A percentile compares a stretch with the other conserved stretches of the same genome.
These are phyloP conservation scores for Cylindrotheca closterium DNA, from an alignment of 108 stramenopile genomes.

Conservation along the genomic window DNA sequence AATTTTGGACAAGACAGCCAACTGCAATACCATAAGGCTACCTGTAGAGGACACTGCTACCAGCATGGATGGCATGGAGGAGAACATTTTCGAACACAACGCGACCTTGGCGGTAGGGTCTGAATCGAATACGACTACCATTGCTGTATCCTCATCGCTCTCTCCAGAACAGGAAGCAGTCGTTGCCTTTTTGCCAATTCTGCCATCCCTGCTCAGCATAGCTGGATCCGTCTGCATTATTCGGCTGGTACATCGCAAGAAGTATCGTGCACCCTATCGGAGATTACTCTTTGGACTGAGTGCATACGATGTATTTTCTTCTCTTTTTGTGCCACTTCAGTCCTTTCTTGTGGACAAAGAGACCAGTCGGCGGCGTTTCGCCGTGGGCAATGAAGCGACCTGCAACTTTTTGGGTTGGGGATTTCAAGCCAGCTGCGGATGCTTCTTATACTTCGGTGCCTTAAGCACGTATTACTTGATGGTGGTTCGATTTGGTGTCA, in stretches of 20 bases:
- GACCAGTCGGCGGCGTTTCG: slow-evolving; percentile 4
- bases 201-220: neutral
- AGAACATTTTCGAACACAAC: too few relatives aligned
- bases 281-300: slow-evolving; percentile 25
- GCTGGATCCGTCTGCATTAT: neutral
- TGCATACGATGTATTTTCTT: slow-evolving; percentile 10
- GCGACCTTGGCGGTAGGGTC: too few relatives aligned
- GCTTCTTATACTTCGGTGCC: slow-evolving; percentile 21
- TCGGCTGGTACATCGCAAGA: neutral
- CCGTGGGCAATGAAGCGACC: slow-evolving; percentile 24
- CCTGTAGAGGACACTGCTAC: too few relatives aligned
- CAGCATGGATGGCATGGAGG: too few relatives aligned
- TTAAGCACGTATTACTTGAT: slow-evolving; percentile 29
- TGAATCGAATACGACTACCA: too few relatives aligned
- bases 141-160: too few relatives aligned
- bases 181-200: neutral
- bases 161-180: neutral
- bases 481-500: slow-evolving; percentile 15
- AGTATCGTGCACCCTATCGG: neutral
- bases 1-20: too few relatives aligned
- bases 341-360: slow-evolving; percentile 8
- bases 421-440: slow-evolving; percentile 9
- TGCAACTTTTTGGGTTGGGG: slow-evolving; percentile 26
- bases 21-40: too few relatives aligned
- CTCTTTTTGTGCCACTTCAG: neutral